A percentile compares a stretch with the other conserved stretches of the same genome.
Evolutionary conservation across 306 rosid species (phyloP).

Genomic region (Rosa rugosa): DNA sequence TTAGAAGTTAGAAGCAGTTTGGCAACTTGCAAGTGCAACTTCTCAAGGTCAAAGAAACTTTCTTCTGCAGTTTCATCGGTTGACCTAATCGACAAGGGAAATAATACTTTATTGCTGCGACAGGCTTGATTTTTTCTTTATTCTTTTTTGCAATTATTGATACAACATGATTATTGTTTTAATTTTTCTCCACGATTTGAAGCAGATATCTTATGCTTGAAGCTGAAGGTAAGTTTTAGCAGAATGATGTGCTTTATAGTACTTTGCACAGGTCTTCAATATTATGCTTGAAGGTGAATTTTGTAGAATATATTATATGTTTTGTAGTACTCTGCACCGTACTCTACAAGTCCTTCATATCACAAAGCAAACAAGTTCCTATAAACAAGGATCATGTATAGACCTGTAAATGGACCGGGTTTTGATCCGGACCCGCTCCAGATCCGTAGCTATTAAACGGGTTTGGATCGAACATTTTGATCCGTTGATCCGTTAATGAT

Average conservation of each 20-base stretch:
- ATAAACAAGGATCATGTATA: neutral
- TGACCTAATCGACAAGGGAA: slow-evolving; percentile 2
- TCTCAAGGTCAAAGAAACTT: neutral
- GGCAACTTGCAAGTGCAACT: neutral
- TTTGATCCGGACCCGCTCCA: too few relatives aligned
- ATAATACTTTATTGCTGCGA: neutral
- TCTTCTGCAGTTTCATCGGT: neutral
- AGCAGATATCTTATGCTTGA: slow-evolving; percentile 4
- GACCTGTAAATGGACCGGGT: too few relatives aligned
- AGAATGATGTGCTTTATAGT: neutral
- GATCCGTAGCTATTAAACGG: too few relatives aligned
- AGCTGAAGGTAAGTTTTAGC: neutral
- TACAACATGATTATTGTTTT: neutral
- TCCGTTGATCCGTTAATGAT: too few relatives aligned
- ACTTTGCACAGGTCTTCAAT: neutral
- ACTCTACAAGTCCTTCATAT: neutral
- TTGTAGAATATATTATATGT: too few relatives aligned
- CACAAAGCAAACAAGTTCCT: neutral
- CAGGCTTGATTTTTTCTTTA: neutral
- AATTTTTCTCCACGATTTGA: neutral
- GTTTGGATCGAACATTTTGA: too few relatives aligned
- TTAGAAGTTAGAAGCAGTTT: neutral
- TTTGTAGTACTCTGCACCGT: neutral
- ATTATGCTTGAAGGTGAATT: neutral
- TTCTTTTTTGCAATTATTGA: neutral